Percentiles rank a stretch among this genome's conserved stretches.
Evolutionary conservation across 257 asterid species (phyloP).

Genomic region (Solanum acaule): DNA sequence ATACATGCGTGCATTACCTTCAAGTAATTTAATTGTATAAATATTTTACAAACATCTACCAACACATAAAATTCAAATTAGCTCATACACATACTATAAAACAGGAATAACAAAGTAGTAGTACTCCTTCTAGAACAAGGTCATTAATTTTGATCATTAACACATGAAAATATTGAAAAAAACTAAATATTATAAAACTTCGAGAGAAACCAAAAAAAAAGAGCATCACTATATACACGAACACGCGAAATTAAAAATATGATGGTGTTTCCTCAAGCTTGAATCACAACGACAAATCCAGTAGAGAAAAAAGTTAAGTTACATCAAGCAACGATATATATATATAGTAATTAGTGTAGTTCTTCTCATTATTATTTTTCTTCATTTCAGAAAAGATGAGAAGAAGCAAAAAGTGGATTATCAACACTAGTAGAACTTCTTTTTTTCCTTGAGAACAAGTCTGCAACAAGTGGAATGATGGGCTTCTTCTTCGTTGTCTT

Average conservation of each 20-base stretch:
- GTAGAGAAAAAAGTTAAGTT: background rate
- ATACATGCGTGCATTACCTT: too few species aligned
- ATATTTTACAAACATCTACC: background rate
- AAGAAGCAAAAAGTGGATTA: constrained; percentile 45
- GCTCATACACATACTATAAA: background rate
- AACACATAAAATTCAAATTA: background rate
- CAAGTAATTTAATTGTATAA: background rate
- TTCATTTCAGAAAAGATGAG: constrained; percentile 12
- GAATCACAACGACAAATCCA: background rate
- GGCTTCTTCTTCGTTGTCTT: constrained; percentile 55
- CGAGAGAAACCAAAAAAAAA: background rate
- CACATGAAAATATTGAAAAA: background rate
- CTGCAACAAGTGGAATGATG: constrained; percentile 61
- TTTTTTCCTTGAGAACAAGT: constrained; percentile 53
- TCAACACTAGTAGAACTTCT: constrained; percentile 29
- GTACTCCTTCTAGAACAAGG: too few species aligned
- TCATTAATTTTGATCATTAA: too few species aligned
- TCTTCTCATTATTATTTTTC: background rate
- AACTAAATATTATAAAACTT: too few species aligned
- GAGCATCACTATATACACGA: background rate
- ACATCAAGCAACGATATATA: constrained; percentile 8
- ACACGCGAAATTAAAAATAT: too few species aligned
- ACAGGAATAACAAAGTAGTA: background rate
- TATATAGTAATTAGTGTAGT: background rate
- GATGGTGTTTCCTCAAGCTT: background rate